Conservation (phyloP, 2,329 filamentous ascomycete species). For the Cladosporium austrohemisphaericum region DNA sequence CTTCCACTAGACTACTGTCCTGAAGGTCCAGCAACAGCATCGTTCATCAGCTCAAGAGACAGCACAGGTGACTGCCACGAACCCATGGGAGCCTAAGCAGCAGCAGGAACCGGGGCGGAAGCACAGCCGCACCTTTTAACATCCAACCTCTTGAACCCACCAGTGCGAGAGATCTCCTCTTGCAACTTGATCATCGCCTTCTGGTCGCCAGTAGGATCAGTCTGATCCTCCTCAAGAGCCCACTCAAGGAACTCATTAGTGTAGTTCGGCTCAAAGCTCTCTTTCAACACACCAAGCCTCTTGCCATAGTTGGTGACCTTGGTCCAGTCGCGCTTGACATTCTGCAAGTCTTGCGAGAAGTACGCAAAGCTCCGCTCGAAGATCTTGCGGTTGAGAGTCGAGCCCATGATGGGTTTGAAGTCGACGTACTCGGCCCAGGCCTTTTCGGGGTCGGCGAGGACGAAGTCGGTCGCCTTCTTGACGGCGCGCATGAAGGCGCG, state of each 20-base stretch:
- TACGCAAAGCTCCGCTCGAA: conserved; percentile 76
- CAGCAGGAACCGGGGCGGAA: conserved; percentile 17
- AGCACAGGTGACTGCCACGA: not conserved
- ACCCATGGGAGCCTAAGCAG: conserved; percentile 8
- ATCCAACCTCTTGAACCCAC: conserved; percentile 59
- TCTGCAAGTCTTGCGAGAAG: conserved; percentile 71
- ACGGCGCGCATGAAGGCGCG: conserved; percentile 66
- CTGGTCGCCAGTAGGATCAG: conserved; percentile 68
- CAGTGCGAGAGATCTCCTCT: conserved; percentile 60
- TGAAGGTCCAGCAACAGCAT: too few relatives aligned
- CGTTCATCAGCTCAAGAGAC: not conserved
- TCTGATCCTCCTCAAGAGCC: conserved; percentile 60
- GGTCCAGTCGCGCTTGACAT: conserved; percentile 69
- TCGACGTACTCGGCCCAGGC: conserved; percentile 68
- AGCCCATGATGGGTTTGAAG: conserved; percentile 68
- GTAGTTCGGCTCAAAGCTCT: conserved; percentile 66
- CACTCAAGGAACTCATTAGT: conserved; percentile 68
- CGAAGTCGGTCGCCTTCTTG: conserved; percentile 70
- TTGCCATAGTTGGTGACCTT: conserved; percentile 77
- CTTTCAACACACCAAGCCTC: conserved; percentile 63
- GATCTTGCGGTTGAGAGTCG: conserved; percentile 69
- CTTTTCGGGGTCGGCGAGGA: conserved; percentile 58
- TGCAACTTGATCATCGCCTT: conserved; percentile 69
- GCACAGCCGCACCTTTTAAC: conserved; percentile 19
- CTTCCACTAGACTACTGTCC: too few relatives aligned